Evolutionary conservation across 2,329 filamentous ascomycete genomes (phyloP), one percentile per base, ranked within the genome.

Genomic region (Cladophialophora immunda): DNA sequence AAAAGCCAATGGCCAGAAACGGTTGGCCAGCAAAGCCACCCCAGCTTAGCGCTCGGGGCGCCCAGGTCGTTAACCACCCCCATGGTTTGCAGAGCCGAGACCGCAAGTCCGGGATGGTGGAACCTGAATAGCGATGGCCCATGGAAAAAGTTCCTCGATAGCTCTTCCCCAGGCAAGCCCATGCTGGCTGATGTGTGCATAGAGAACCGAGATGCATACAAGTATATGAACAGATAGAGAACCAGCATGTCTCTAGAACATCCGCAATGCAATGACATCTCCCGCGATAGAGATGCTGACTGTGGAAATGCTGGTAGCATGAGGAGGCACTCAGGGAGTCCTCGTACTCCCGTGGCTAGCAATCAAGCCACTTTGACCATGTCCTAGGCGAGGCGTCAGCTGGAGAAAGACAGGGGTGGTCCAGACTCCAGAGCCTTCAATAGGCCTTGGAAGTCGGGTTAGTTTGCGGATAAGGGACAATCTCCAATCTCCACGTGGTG

Each of bases 401-500:
- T 58, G 36, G 45, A 34, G 38, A 50, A 34, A 59, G 41, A 50
- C 57, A 47, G 27, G 57, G 57, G 41, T 32, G 27, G 27, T 41
- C n/a, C 22, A 27, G 30, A 45, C 17, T 41, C n/a, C 22, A 27
- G 30, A 45, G 45, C 19, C 41, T 32, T 50, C 57, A n/a, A 59
- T 59, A 59, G 57, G 45, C 8, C 22, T 59, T 30, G 38, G 36
- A 27, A 41, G 38, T 17, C n/a, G 9, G 29, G 29, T 32, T 59
- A 19, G 57, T 22, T 19, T 32, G 22, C 57, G 38, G 57, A 50
- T 47, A 47, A 59, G 45, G 34, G n/a, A 29, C 57, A 59, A 59
- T 59, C 57, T 59, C 57, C 53, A 55, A 32, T 55, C 53, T 55
- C 53, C 53, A 55, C 53, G 53, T 55, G 53, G 53, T 30, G 27